These are phyloP conservation scores for Cryptococcus deneoformans DNA, from an alignment of 1,284 basidiomycete species.

Conservation along the genomic window DNA sequence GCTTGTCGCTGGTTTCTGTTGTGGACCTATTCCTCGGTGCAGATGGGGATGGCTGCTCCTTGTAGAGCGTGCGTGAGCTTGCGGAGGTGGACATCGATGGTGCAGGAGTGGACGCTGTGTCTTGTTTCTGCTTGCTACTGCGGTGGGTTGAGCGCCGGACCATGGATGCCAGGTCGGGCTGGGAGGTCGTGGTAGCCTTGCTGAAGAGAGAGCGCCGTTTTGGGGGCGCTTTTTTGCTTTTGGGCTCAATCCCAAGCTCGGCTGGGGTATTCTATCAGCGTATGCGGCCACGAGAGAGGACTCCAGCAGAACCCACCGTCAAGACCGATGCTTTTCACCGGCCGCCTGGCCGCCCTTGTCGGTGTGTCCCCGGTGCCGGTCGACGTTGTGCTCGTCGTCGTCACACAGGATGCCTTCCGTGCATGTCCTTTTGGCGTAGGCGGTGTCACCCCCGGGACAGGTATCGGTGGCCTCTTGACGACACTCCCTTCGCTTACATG, in stretches of 20 bases:
- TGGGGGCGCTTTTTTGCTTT: constrained; percentile 31
- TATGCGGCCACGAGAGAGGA: neutral
- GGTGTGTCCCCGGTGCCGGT: constrained; percentile 5
- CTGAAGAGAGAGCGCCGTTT: constrained; percentile 81
- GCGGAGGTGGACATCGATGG: neutral
- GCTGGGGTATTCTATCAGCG: constrained; percentile 13
- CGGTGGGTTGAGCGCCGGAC: constrained; percentile 73
- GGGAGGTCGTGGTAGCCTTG: constrained; percentile 79
- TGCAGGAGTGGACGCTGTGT: neutral
- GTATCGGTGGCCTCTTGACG: neutral
- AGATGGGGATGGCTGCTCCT: neutral
- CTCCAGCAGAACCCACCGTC: constrained; percentile 30
- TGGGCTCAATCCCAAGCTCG: constrained; percentile 21
- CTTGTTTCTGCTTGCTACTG: constrained; percentile 6
- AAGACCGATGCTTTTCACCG: constrained; percentile 29
- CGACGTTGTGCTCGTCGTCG: constrained; percentile 9
- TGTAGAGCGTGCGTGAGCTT: neutral
- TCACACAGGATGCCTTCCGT: constrained; percentile 7
- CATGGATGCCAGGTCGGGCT: constrained; percentile 80
- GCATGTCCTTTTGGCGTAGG: constrained; percentile 25
- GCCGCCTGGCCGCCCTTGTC: constrained; percentile 9
- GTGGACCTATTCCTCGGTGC: neutral
- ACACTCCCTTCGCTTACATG: neutral
- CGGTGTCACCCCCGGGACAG: constrained; percentile 20
- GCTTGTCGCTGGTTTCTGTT: constrained; percentile 15